A percentile compares a stretch with the other conserved stretches of the same genome.
These are phyloP conservation scores for Coemansia nantahalensis DNA, from an alignment of 192 early-diverging fungal genomes.

Conservation along the genomic window DNA sequence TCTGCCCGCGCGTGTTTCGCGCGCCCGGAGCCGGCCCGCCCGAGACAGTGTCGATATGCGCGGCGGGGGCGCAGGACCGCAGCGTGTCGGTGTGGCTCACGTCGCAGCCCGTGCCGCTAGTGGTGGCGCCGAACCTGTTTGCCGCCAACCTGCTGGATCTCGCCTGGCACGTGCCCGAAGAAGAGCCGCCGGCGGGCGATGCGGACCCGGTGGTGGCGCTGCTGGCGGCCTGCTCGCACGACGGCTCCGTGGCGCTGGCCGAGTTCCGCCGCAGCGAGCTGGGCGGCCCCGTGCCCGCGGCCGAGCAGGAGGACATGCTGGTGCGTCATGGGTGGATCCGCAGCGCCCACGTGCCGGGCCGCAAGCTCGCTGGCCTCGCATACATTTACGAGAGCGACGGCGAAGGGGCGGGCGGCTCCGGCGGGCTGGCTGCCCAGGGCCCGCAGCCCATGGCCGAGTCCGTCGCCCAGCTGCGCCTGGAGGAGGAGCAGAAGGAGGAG, in stretches of 20 bases:
- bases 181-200: conserved; percentile 42
- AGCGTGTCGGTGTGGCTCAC: conserved; percentile 89
- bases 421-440: conserved; percentile 30
- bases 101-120: conserved; percentile 65
- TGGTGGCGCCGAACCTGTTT: conserved; percentile 71
- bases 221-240: conserved; percentile 87
- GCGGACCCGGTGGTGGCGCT: conserved; percentile 13
- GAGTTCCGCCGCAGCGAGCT: conserved; percentile 70
- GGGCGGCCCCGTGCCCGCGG: conserved; percentile 58
- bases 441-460: conserved; percentile 58
- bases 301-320: conserved; percentile 63
- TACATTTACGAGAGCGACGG: neutral
- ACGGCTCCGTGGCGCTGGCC: conserved; percentile 80
- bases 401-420: neutral
- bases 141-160: conserved; percentile 83
- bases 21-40: neutral
- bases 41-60: conserved; percentile 63
- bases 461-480: conserved; percentile 62
- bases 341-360: neutral
- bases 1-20: conserved; percentile 79
- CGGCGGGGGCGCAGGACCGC: conserved; percentile 88
- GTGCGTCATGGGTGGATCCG: conserved; percentile 21
- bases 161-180: conserved; percentile 70
- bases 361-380: too few relatives aligned
- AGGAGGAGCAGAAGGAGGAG: conserved; percentile 33